Conservation (phyloP, 106 monocot genomes). For the Phalaenopsis aphrodite region DNA sequence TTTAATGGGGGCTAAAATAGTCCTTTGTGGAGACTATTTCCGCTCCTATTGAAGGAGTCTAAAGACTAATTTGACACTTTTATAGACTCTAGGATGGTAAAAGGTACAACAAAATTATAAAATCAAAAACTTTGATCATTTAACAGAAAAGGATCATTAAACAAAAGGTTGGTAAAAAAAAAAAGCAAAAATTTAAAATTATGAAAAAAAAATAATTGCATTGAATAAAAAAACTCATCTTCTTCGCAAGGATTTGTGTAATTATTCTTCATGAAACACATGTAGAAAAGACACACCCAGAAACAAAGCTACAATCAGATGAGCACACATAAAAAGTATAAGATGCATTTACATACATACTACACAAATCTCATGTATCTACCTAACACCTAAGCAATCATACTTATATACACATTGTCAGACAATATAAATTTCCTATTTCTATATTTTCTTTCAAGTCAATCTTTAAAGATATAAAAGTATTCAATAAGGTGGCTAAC, state of each 20-base stretch:
- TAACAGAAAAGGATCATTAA: background rate
- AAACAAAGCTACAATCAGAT: background rate
- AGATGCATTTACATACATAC: no score
- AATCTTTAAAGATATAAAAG: no score
- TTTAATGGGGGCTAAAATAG: no score
- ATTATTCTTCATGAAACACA: background rate
- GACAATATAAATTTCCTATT: no score
- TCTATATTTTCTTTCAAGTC: no score
- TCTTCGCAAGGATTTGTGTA: background rate
- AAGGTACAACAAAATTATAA: background rate
- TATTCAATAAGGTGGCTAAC: no score
- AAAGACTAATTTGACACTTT: no score
- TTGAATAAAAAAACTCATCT: background rate
- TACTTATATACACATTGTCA: no score
- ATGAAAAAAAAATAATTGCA: background rate
- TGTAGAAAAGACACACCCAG: background rate
- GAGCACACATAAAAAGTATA: background rate
- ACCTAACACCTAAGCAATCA: no score
- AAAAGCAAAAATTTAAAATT: background rate
- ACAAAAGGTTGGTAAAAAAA: background rate
- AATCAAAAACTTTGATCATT: background rate
- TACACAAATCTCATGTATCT: no score
- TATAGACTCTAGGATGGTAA: background rate
- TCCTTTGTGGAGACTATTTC: no score
- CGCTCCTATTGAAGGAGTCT: no score